These are phyloP conservation scores for Lentinula sp. DNA, from an alignment of 768 basidiomycete genomes.

Conservation along the genomic window DNA sequence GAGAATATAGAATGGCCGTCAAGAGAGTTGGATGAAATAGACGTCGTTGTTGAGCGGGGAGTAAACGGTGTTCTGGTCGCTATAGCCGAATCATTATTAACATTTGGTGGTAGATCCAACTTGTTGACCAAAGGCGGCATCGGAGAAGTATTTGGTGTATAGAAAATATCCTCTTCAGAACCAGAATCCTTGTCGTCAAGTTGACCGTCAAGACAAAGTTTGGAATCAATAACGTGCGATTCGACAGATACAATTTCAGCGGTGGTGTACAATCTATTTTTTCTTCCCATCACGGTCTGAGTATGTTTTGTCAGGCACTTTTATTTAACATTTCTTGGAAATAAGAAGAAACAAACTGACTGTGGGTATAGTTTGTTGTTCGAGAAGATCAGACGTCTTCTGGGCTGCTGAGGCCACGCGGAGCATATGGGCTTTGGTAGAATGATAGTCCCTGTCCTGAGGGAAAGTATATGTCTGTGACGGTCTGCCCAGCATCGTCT, in stretches of 20 bases:
- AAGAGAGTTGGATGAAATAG: conserved; percentile 31
- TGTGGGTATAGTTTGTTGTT: not conserved
- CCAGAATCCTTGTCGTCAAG: conserved; percentile 15
- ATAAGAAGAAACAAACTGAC: not conserved
- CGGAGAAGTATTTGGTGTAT: conserved; percentile 52
- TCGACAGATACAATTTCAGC: conserved; percentile 6
- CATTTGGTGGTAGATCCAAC: conserved; percentile 10
- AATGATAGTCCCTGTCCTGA: conserved; percentile 40
- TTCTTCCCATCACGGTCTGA: not conserved
- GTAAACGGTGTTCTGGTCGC: conserved; percentile 15
- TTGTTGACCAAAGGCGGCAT: conserved; percentile 28
- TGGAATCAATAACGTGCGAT: conserved; percentile 15
- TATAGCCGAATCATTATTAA: conserved; percentile 15
- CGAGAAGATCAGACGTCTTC: not conserved
- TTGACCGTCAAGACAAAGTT: not conserved
- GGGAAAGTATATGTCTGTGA: conserved; percentile 56
- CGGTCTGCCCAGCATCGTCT: conserved; percentile 56
- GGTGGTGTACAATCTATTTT: not conserved
- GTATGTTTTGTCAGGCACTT: not conserved
- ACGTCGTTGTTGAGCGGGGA: conserved; percentile 21
- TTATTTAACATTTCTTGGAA: not conserved
- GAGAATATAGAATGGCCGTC: conserved; percentile 36
- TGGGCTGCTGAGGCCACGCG: conserved; percentile 33
- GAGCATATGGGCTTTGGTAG: conserved; percentile 44
- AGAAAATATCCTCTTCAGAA: conserved; percentile 47